Percentiles rank a stretch among this genome's conserved stretches.
Evolutionary conservation across 768 basidiomycete species (phyloP).

Genomic region (Amanita jacksonii): DNA sequence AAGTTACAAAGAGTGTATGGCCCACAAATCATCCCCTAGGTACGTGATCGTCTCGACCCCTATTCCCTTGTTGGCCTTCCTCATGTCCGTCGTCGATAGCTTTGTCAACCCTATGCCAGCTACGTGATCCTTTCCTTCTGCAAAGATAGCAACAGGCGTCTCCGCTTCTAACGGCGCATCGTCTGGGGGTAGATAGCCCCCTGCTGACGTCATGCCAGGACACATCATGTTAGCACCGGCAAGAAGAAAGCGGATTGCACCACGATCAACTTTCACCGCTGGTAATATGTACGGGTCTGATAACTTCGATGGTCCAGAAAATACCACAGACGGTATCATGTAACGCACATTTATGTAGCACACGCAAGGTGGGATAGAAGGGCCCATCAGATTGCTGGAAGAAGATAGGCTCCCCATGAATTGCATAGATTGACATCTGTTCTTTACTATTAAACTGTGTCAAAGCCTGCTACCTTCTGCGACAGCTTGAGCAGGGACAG

Average conservation of each 20-base stretch:
- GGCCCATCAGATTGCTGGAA: conserved; percentile 97
- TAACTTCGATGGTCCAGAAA: conserved; percentile 6
- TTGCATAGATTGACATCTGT: conserved; percentile 86
- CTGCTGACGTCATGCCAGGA: conserved; percentile 89
- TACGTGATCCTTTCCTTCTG: conserved; percentile 94
- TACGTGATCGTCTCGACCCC: conserved; percentile 83
- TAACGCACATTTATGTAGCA: conserved; percentile 84
- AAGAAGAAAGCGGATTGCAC: conserved; percentile 95
- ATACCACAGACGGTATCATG: neutral
- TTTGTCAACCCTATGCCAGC: conserved; percentile 81
- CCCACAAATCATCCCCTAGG: conserved; percentile 88
- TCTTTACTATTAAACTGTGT: conserved; percentile 62
- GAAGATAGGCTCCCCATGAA: conserved; percentile 81
- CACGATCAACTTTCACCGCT: conserved; percentile 84
- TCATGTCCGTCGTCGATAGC: conserved; percentile 83
- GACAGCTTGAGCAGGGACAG: conserved; percentile 18
- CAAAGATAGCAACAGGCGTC: conserved; percentile 80
- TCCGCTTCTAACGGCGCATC: conserved; percentile 58
- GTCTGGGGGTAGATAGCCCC: conserved; percentile 76
- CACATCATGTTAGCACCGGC: conserved; percentile 96
- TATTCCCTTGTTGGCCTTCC: conserved; percentile 79
- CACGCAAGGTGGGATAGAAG: conserved; percentile 76
- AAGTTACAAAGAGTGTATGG: conserved; percentile 49
- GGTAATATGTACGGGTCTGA: conserved; percentile 89
- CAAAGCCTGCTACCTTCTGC: conserved; percentile 1